A percentile compares a stretch with the other conserved stretches of the same genome.
phyloP scores from a whole-genome alignment of 805 yeast genomes.

The Torulaspora indica region DNA sequence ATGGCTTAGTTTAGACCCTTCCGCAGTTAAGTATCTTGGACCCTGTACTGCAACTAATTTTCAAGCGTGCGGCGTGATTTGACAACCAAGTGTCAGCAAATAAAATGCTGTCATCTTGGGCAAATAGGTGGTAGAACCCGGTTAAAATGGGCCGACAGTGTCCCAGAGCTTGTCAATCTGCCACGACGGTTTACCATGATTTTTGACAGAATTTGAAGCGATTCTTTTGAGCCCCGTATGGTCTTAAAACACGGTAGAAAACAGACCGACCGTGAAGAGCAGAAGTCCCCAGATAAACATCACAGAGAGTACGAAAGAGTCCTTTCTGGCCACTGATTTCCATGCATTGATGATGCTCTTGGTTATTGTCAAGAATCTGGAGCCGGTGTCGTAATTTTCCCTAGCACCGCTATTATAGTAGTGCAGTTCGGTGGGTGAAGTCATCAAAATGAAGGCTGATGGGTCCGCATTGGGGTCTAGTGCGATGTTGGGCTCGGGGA shows the following conservation, averaged over 20 bases:
- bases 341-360: slow-evolving; percentile 13
- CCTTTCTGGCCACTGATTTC: slow-evolving; percentile 17
- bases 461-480: neutral
- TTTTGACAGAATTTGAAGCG: no score
- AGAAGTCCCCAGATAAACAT: slow-evolving; percentile 22
- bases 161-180: neutral
- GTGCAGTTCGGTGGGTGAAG: slow-evolving; percentile 8
- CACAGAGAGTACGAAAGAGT: slow-evolving; percentile 14
- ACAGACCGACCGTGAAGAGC: slow-evolving; percentile 18
- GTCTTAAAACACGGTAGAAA: slow-evolving; percentile 7
- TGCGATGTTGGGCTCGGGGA: neutral
- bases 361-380: slow-evolving; percentile 7
- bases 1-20: no score
- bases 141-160: neutral
- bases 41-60: no score
- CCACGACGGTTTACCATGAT: no score
- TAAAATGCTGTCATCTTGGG: no score
- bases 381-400: slow-evolving; percentile 8
- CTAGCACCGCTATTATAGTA: slow-evolving; percentile 4
- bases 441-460: slow-evolving; percentile 6
- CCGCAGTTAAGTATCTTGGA: no score
- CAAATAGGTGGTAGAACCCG: no score
- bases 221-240: neutral
- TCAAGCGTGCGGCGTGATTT: no score
- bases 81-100: no score